Conservation (phyloP, 768 basidiomycete genomes). For the Daedaleopsis sinensis region DNA sequence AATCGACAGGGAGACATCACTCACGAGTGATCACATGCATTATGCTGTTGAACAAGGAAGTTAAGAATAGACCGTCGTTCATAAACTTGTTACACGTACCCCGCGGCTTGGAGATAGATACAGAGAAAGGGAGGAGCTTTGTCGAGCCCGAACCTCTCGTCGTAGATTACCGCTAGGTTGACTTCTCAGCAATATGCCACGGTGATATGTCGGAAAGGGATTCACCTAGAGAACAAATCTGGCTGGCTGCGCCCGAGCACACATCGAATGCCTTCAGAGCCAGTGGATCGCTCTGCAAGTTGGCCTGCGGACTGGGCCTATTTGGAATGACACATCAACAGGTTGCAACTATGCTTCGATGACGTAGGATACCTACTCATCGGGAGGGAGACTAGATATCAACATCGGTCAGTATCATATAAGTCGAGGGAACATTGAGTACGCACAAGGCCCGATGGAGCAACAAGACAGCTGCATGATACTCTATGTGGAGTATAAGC, state of each 20-base stretch:
- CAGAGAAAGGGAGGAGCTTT: conserved; percentile 67
- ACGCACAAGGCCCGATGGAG: conserved; percentile 82
- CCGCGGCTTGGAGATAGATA: conserved; percentile 69
- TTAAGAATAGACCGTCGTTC: not conserved
- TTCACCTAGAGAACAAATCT: conserved; percentile 67
- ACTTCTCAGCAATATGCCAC: not conserved
- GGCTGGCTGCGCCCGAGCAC: conserved; percentile 72
- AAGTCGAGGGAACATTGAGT: not conserved
- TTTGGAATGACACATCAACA: not conserved
- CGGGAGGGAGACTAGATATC: conserved; percentile 64
- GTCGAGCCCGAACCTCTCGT: conserved; percentile 62
- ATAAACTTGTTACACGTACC: conserved; percentile 47
- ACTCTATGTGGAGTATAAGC: conserved; percentile 70
- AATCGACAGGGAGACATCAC: conserved; percentile 30
- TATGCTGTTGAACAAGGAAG: conserved; percentile 48
- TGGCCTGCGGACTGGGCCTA: not conserved
- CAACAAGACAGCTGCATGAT: conserved; percentile 75
- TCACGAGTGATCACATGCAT: conserved; percentile 78
- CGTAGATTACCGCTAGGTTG: conserved; percentile 55
- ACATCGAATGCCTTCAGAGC: conserved; percentile 74
- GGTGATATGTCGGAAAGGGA: not conserved
- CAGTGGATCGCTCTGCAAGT: conserved; percentile 37
- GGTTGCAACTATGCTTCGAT: too few relatives aligned
- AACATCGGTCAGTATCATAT: conserved; percentile 11
- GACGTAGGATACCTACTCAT: conserved; percentile 46